A percentile compares a stretch with the other conserved stretches of the same genome.
Evolutionary conservation across 2,329 filamentous ascomycete genomes (phyloP).

Genomic region (Arthrobotrys musiformis): DNA sequence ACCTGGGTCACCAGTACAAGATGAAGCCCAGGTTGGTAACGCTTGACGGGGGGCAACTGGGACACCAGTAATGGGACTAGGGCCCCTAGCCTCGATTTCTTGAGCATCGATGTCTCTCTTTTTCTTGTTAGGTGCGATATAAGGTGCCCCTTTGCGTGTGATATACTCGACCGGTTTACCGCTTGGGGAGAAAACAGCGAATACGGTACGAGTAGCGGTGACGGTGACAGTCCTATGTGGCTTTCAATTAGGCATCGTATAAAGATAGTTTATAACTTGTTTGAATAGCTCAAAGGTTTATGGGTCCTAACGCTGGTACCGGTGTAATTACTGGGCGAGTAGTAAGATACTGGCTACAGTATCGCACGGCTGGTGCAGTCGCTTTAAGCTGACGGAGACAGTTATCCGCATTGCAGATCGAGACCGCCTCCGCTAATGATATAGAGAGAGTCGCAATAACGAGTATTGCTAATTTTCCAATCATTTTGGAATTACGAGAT

Average conservation of each 20-base stretch:
- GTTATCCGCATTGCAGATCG: conserved; percentile 45
- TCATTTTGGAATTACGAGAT: conserved; percentile 16
- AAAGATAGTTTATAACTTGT: no score
- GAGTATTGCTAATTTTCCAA: not conserved
- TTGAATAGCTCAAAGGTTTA: no score
- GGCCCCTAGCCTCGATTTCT: conserved; percentile 20
- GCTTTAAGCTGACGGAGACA: conserved; percentile 42
- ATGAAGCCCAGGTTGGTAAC: conserved; percentile 38
- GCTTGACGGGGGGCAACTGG: conserved; percentile 40
- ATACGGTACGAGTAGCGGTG: conserved; percentile 44
- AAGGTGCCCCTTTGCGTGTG: conserved; percentile 52
- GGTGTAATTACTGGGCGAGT: conserved; percentile 34
- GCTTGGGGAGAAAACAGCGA: conserved; percentile 31
- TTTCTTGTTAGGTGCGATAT: conserved; percentile 50
- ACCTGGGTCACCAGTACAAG: conserved; percentile 28
- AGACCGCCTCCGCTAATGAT: conserved; percentile 8
- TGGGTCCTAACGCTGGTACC: conserved; percentile 30
- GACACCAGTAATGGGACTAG: conserved; percentile 11
- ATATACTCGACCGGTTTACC: conserved; percentile 27
- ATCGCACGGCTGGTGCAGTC: conserved; percentile 20
- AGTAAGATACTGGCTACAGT: conserved; percentile 43
- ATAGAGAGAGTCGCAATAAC: not conserved
- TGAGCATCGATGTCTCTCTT: conserved; percentile 12
- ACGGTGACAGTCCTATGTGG: conserved; percentile 32
- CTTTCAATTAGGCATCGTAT: not conserved